phyloP scores from a whole-genome alignment of 179 eudicot species.

The Beta corolliflora region DNA sequence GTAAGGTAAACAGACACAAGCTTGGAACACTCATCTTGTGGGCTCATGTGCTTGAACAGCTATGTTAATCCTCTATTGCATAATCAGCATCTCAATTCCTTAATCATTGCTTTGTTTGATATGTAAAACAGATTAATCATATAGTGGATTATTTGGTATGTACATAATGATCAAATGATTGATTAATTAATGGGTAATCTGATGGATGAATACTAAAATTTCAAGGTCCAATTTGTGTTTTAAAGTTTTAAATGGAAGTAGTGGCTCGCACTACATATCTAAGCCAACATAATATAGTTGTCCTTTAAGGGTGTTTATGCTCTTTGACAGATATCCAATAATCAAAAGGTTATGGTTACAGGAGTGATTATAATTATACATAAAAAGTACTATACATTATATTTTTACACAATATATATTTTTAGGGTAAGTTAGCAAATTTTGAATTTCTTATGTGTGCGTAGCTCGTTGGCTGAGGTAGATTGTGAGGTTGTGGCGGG shows the following conservation, averaged over 20 bases:
- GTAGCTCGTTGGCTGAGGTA: too few relatives aligned
- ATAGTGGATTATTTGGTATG: conserved; percentile 14
- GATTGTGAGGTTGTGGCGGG: too few relatives aligned
- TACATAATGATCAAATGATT: background rate
- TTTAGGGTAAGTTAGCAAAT: too few relatives aligned
- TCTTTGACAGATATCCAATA: background rate
- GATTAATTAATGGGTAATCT: background rate
- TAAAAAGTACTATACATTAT: background rate
- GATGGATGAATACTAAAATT: background rate
- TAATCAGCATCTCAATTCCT: conserved; percentile 12
- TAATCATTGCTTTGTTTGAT: conserved; percentile 21
- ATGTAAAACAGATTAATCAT: conserved; percentile 10
- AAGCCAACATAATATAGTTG: conserved; percentile 5
- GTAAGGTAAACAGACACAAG: conserved; percentile 16
- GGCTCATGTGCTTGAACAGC: conserved; percentile 31
- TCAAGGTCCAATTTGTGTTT: background rate
- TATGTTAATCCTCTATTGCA: conserved; percentile 15
- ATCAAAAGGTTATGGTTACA: background rate
- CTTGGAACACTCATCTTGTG: conserved; percentile 18
- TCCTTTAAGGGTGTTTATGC: background rate
- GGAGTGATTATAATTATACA: background rate
- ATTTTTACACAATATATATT: too few relatives aligned
- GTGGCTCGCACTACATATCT: conserved; percentile 26
- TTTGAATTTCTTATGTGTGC: too few relatives aligned
- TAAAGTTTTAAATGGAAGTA: conserved; percentile 4